These are phyloP conservation scores for Magnaporthales sp. DNA, from an alignment of 2,329 filamentous ascomycete species.

Conservation along the genomic window DNA sequence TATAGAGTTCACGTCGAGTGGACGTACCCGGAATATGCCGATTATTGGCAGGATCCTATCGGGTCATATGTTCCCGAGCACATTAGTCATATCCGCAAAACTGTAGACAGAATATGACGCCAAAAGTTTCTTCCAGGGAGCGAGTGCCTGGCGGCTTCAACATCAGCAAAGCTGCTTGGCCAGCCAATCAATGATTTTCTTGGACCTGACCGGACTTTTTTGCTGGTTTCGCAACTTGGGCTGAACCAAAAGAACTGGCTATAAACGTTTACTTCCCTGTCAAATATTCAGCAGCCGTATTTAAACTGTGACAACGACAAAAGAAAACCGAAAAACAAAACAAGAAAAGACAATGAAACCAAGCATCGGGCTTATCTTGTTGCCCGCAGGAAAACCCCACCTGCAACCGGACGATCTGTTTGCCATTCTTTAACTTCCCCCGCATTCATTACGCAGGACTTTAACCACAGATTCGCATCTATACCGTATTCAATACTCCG, in stretches of 20 bases:
- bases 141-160: background rate
- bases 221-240: background rate
- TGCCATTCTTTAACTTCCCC: conserved; percentile 1
- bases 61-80: background rate
- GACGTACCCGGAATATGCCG: background rate
- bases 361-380: background rate
- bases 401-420: background rate
- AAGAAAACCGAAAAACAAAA: too few relatives aligned
- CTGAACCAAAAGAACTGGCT: background rate
- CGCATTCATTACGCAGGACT: background rate
- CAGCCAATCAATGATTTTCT: background rate
- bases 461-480: background rate
- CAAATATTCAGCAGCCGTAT: background rate
- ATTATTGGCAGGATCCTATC: background rate
- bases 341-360: too few relatives aligned
- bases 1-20: background rate
- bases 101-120: background rate
- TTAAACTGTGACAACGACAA: background rate
- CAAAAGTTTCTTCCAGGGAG: background rate
- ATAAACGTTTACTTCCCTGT: background rate
- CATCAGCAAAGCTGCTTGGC: background rate
- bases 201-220: background rate
- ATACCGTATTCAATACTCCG: background rate
- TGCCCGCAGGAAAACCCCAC: background rate
- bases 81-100: background rate